These are phyloP conservation scores for Colletotrichum abscissum DNA, from an alignment of 2,329 filamentous ascomycete genomes.

Conservation along the genomic window DNA sequence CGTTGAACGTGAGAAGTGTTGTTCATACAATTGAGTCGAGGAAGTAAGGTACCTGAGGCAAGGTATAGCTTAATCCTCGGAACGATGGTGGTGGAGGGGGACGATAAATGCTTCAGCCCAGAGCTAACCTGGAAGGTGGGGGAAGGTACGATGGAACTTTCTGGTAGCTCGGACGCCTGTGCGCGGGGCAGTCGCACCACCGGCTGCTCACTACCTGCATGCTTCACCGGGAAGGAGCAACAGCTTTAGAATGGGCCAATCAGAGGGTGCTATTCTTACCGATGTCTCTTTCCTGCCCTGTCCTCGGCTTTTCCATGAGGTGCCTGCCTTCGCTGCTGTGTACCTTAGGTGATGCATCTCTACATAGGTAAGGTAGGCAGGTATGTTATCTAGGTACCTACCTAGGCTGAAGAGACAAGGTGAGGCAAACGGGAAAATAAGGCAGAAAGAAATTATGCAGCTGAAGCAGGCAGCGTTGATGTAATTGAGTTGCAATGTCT, in stretches of 20 bases:
- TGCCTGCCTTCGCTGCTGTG: too few relatives aligned
- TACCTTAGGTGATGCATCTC: too few relatives aligned
- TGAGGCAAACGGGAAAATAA: too few relatives aligned
- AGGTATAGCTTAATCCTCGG: background rate
- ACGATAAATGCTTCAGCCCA: constrained; percentile 7
- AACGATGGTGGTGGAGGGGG: background rate
- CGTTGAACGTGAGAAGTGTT: background rate
- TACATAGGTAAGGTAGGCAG: too few relatives aligned
- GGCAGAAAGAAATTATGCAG: background rate
- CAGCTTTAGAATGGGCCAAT: background rate
- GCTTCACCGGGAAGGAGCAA: constrained; percentile 8
- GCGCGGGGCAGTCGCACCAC: constrained; percentile 4
- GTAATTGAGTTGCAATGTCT: background rate
- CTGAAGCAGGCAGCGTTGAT: background rate
- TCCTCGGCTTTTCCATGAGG: too few relatives aligned
- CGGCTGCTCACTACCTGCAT: background rate
- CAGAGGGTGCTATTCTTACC: background rate
- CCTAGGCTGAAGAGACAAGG: too few relatives aligned
- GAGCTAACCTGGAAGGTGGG: constrained; percentile 1
- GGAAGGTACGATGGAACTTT: constrained; percentile 13
- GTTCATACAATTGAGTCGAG: background rate
- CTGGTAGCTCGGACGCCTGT: constrained; percentile 7
- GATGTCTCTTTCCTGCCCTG: background rate
- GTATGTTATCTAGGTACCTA: too few relatives aligned
- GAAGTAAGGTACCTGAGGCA: background rate